phyloP scores from a whole-genome alignment of 331 rosid species.

The Dryas integrifolia region DNA sequence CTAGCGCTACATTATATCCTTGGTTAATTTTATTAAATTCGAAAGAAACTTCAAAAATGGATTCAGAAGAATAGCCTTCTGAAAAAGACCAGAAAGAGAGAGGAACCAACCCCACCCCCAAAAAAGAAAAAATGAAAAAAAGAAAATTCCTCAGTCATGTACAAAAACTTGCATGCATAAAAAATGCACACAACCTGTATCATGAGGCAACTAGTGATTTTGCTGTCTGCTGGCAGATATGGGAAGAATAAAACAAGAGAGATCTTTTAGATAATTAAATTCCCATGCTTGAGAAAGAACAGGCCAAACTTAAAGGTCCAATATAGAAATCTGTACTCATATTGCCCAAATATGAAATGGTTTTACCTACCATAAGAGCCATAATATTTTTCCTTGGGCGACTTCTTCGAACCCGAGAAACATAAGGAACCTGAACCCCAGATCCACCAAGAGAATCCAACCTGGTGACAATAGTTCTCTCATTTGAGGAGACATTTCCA shows the following conservation, averaged over 20 bases:
- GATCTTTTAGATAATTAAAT: background rate
- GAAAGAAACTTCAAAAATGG: background rate
- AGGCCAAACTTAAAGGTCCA: slow-evolving; percentile 9
- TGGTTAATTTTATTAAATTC: background rate
- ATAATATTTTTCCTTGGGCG: slow-evolving; percentile 78
- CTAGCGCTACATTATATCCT: background rate
- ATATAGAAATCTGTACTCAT: slow-evolving; percentile 1
- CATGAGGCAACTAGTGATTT: background rate
- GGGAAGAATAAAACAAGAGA: background rate
- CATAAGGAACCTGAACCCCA: slow-evolving; percentile 75
- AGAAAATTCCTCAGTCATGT: no score
- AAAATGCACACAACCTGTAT: background rate
- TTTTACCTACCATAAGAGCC: slow-evolving; percentile 71
- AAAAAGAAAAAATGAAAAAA: no score
- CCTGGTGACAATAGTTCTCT: slow-evolving; percentile 61
- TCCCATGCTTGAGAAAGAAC: slow-evolving; percentile 18
- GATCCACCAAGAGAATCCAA: slow-evolving; percentile 79
- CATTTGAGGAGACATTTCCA: slow-evolving; percentile 49
- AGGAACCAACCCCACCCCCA: no score
- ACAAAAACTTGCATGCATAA: background rate
- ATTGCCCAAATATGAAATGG: slow-evolving; percentile 20
- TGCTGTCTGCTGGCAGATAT: background rate
- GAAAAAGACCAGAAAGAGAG: background rate
- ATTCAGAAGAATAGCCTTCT: background rate
- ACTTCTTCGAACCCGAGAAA: slow-evolving; percentile 86